phyloP scores from a whole-genome alignment of 1,284 basidiomycete genomes.

The Cystobasidium slooffiae region DNA sequence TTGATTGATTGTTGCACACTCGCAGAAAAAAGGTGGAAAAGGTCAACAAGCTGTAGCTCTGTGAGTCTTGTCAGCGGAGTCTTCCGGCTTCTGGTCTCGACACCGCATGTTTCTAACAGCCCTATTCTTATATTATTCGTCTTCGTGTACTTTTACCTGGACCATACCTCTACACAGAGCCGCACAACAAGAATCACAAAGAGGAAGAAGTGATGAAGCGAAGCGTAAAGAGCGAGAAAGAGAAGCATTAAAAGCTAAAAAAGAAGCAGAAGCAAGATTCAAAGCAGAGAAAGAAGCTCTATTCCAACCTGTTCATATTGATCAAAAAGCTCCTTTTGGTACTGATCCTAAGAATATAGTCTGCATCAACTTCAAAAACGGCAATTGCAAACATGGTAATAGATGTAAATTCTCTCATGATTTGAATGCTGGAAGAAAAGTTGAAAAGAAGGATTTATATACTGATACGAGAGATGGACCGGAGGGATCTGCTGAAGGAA shows the following conservation, averaged over 20 bases:
- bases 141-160: no score
- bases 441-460: constrained; percentile 96
- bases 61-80: no score
- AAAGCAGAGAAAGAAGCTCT: constrained; percentile 84
- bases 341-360: constrained; percentile 92
- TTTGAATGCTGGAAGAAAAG: constrained; percentile 82
- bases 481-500: constrained; percentile 60
- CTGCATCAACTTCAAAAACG: constrained; percentile 86
- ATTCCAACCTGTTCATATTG: constrained; percentile 55
- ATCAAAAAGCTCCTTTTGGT: constrained; percentile 77
- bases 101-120: no score
- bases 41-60: constrained; percentile 34
- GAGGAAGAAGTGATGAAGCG: constrained; percentile 59
- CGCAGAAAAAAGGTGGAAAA: constrained; percentile 36
- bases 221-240: constrained; percentile 83
- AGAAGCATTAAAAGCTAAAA: constrained; percentile 64
- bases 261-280: constrained; percentile 69
- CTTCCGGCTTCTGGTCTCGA: no score
- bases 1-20: no score
- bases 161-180: no score
- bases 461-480: constrained; percentile 73
- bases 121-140: background rate
- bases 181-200: constrained; percentile 48
- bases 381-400: constrained; percentile 65
- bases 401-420: constrained; percentile 89